Evolutionary conservation across 139 green algal genomes (phyloP).

Genomic region (Picochlorum sp.): DNA sequence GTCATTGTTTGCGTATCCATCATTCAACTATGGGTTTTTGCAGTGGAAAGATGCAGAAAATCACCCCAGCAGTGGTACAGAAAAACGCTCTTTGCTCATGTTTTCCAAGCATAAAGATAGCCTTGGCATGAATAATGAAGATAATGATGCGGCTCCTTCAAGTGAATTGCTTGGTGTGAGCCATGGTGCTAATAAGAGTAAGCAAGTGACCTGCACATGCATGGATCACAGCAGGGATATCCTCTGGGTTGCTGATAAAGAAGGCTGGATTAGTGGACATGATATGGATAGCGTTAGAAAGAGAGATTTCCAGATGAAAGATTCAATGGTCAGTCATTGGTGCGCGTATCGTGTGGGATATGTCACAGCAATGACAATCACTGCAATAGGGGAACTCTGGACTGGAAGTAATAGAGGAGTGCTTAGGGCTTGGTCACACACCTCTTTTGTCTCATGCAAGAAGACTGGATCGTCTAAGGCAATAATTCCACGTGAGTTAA

Average conservation of each 20-base stretch:
- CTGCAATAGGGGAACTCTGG: constrained; percentile 51
- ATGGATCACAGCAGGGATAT: constrained; percentile 20
- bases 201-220: constrained; percentile 11
- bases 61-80: not conserved
- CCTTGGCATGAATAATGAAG: too few relatives aligned
- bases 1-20: constrained; percentile 44
- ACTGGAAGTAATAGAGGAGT: constrained; percentile 38
- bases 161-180: constrained; percentile 15
- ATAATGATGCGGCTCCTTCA: constrained; percentile 29
- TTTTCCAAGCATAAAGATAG: not conserved
- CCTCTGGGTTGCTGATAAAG: constrained; percentile 39
- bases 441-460: not conserved
- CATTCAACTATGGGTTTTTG: constrained; percentile 16
- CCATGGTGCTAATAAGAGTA: not conserved
- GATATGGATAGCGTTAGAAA: not conserved
- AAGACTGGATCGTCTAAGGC: not conserved
- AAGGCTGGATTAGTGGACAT: constrained; percentile 27
- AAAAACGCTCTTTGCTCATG: not conserved
- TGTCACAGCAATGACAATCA: constrained; percentile 31
- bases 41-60: constrained; percentile 18
- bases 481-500: constrained; percentile 21
- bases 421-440: constrained; percentile 33
- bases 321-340: constrained; percentile 8
- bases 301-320: not conserved
- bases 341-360: constrained; percentile 24